Conservation (phyloP, 805 yeast species). For the Starmerella bombi region DNA sequence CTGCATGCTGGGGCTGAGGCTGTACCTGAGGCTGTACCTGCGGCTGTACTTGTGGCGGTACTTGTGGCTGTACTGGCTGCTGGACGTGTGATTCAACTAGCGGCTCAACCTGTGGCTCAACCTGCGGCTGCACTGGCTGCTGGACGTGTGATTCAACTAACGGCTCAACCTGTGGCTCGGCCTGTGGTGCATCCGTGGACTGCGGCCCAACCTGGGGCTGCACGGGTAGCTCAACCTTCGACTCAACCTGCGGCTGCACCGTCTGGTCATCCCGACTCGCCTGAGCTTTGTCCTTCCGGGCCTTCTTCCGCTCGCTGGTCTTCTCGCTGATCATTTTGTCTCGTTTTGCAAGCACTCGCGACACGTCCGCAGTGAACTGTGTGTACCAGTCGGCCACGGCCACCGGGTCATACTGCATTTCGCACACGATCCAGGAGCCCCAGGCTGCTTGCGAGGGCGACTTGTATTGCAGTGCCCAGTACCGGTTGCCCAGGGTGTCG, state of each 20-base stretch:
- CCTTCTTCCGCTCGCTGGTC: conserved; percentile 7
- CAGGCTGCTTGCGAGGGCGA: conserved; percentile 22
- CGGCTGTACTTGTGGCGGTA: not conserved
- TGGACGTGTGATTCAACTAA: not conserved
- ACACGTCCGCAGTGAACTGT: conserved; percentile 10
- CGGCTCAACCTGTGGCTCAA: not conserved
- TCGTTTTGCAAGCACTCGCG: conserved; percentile 6
- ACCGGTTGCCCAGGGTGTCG: conserved; percentile 27
- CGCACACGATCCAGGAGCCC: conserved; percentile 29
- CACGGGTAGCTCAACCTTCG: not conserved
- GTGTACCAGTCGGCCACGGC: conserved; percentile 7
- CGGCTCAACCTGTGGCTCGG: not conserved
- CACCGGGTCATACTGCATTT: conserved; percentile 15
- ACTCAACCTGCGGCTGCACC: not conserved
- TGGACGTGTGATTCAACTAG: not conserved
- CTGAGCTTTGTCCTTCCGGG: conserved; percentile 2
- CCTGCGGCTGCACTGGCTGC: not conserved
- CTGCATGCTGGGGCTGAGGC: not conserved
- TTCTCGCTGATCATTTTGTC: conserved; percentile 14
- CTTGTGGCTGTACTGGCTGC: not conserved
- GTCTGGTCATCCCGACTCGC: not conserved
- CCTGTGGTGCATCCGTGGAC: not conserved
- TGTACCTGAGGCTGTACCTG: not conserved
- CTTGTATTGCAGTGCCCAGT: conserved; percentile 30
- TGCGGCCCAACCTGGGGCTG: not conserved